Evolutionary conservation across 495 filamentous ascomycete species (phyloP).

Genomic region (Xylaria nigripes): DNA sequence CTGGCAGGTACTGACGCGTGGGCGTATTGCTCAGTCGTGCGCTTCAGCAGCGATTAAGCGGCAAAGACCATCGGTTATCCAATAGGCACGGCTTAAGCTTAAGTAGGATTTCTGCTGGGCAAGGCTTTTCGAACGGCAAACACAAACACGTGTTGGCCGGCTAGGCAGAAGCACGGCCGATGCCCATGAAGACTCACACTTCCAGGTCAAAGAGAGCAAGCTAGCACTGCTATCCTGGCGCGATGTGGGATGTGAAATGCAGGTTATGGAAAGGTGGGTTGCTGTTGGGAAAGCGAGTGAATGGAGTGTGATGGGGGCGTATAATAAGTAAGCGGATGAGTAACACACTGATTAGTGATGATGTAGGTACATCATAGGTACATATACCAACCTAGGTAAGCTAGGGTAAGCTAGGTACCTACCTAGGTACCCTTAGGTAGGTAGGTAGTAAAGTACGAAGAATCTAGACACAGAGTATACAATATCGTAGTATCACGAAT

Average conservation of each 20-base stretch:
- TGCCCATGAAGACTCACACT: neutral
- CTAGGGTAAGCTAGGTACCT: too few relatives aligned
- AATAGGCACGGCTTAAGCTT: neutral
- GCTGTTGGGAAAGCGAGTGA: neutral
- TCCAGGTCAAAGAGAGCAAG: neutral
- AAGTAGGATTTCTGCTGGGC: neutral
- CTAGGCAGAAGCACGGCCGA: neutral
- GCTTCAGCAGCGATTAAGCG: neutral
- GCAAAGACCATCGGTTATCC: neutral
- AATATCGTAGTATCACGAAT: too few relatives aligned
- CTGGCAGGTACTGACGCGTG: neutral
- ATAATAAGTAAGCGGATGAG: too few relatives aligned
- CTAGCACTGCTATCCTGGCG: neutral
- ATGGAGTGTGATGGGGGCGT: too few relatives aligned
- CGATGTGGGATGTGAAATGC: neutral
- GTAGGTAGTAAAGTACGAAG: too few relatives aligned
- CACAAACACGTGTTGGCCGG: slow-evolving; percentile 1
- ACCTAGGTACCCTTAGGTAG: too few relatives aligned
- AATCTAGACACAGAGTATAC: too few relatives aligned
- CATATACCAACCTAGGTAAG: too few relatives aligned
- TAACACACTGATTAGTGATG: too few relatives aligned
- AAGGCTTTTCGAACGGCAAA: neutral
- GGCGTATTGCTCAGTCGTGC: neutral
- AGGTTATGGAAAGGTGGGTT: neutral
- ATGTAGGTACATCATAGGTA: too few relatives aligned